phyloP scores from a whole-genome alignment of 306 rosid genomes.

The Fragaria nilgerrensis region DNA sequence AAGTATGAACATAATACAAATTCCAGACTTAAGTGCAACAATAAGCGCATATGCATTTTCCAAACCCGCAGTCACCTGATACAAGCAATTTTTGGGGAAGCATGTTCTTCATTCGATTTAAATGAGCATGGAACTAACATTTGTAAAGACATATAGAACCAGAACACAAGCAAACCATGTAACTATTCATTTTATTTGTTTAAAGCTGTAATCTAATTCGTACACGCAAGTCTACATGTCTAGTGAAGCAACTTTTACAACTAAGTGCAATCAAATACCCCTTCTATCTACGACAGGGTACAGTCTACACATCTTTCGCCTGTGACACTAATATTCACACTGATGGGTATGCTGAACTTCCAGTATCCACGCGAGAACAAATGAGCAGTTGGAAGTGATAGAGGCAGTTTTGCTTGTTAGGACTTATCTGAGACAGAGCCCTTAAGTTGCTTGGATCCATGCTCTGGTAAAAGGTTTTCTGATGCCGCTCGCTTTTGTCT shows the following conservation, averaged over 20 bases:
- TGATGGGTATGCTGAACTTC: slow-evolving; percentile 4
- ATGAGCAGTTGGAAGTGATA: not conserved
- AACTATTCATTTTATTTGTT: slow-evolving; percentile 7
- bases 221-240: slow-evolving; percentile 23
- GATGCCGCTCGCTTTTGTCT: slow-evolving; percentile 78
- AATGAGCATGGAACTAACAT: not conserved
- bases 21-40: too few species aligned
- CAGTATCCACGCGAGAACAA: not conserved
- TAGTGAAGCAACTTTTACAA: slow-evolving; percentile 5
- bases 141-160: not conserved
- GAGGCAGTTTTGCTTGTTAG: slow-evolving; percentile 13
- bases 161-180: not conserved
- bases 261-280: slow-evolving; percentile 15
- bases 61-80: not conserved
- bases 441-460: slow-evolving; percentile 72
- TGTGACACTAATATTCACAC: slow-evolving; percentile 20
- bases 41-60: not conserved
- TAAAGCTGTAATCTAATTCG: not conserved
- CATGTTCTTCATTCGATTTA: not conserved
- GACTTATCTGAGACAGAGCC: slow-evolving; percentile 35
- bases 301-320: not conserved
- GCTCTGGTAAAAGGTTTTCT: slow-evolving; percentile 60
- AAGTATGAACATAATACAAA: too few species aligned
- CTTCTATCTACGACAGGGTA: not conserved
- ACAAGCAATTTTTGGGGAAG: not conserved